Evolutionary conservation across 495 filamentous ascomycete species (phyloP).

Genomic region (Tuber indicum): DNA sequence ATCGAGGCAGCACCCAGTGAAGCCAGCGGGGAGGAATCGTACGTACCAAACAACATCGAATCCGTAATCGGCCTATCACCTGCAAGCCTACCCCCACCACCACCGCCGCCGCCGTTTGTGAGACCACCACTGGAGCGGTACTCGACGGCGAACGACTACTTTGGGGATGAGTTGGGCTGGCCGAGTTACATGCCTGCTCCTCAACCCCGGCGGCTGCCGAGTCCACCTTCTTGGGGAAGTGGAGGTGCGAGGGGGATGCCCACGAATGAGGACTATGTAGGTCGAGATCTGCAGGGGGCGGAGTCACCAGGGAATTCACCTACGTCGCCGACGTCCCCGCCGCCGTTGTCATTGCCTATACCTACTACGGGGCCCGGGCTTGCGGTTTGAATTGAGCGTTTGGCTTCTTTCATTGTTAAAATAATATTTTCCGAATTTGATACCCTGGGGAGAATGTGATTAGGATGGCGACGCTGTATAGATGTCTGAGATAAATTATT

Average conservation of each 20-base stretch:
- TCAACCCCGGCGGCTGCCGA: neutral
- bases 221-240: neutral
- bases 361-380: neutral
- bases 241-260: neutral
- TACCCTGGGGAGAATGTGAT: neutral
- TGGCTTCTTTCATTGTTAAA: neutral
- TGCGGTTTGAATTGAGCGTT: neutral
- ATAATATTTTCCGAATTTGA: neutral
- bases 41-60: neutral
- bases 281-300: neutral
- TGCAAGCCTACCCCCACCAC: neutral
- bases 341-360: neutral
- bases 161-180: neutral
- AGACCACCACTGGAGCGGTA: neutral
- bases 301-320: neutral
- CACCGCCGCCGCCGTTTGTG: neutral
- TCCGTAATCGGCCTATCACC: slow-evolving; percentile 2
- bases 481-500: neutral
- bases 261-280: neutral
- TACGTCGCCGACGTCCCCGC: neutral
- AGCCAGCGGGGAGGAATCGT: slow-evolving; percentile 2
- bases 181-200: neutral
- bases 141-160: neutral
- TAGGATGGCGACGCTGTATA: neutral
- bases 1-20: slow-evolving; percentile 33